Conservation (phyloP, 129 eudicot genomes). For the Silybum marianum region DNA sequence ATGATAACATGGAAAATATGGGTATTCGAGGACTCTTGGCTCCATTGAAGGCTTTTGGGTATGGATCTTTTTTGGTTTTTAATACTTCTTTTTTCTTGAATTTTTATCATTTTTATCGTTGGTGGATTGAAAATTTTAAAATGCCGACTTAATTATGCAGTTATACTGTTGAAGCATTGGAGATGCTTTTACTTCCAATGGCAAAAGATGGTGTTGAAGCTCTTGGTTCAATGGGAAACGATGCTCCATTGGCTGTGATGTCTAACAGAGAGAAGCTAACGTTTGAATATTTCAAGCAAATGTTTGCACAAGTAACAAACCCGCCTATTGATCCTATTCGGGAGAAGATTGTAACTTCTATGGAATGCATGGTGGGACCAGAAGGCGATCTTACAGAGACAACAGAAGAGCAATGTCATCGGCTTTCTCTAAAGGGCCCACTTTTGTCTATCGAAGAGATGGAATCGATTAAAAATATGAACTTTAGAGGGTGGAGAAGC, state of each 20-base stretch:
- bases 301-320: conserved; percentile 99
- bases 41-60: conserved; percentile 96
- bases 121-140: not conserved
- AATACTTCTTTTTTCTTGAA: not conserved
- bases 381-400: conserved; percentile 99
- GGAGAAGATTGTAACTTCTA: conserved; percentile 97
- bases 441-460: conserved; percentile 80
- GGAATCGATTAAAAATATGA: conserved; percentile 95
- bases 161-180: conserved; percentile 82
- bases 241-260: conserved; percentile 99
- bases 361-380: conserved; percentile 98
- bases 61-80: conserved; percentile 15
- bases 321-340: conserved; percentile 99
- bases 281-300: conserved; percentile 92
- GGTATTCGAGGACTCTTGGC: conserved; percentile 84
- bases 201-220: conserved; percentile 96
- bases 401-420: conserved; percentile 94
- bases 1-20: conserved; percentile 79
- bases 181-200: conserved; percentile 96
- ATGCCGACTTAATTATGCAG: conserved; percentile 34
- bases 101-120: not conserved
- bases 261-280: conserved; percentile 92
- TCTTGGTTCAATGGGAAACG: conserved; percentile 99
- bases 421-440: conserved; percentile 93
- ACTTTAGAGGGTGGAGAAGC: conserved; percentile 95